Evolutionary conservation across 2,329 filamentous ascomycete genomes (phyloP).

Genomic region (Colletotrichum cordylinicola): DNA sequence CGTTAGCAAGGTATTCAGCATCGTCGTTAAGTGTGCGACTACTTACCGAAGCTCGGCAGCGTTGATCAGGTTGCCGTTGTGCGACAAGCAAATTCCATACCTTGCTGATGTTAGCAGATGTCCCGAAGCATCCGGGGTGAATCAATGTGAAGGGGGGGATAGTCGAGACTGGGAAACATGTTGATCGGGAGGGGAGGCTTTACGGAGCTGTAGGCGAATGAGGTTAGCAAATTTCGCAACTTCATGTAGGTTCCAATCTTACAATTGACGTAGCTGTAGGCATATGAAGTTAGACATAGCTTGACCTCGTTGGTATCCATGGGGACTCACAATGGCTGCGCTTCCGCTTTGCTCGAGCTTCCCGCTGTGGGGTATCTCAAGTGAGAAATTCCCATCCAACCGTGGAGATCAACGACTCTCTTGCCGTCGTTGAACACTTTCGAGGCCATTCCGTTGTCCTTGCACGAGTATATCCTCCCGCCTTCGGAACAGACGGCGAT

Average conservation of each 20-base stretch:
- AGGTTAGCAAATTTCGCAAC: not conserved
- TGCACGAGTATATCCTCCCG: conserved; percentile 86
- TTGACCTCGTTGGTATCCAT: not conserved
- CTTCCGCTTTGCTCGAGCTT: conserved; percentile 69
- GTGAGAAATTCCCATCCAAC: conserved; percentile 65
- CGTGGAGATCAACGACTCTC: conserved; percentile 29
- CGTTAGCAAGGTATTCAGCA: not conserved
- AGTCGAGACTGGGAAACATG: not conserved
- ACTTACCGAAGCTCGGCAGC: conserved; percentile 67
- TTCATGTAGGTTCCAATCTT: not conserved
- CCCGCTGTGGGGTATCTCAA: conserved; percentile 85
- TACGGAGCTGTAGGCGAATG: not conserved
- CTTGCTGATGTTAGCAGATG: not conserved
- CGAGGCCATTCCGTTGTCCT: conserved; percentile 87
- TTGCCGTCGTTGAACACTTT: conserved; percentile 85
- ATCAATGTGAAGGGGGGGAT: not conserved
- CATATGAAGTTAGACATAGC: not conserved
- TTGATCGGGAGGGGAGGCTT: not conserved
- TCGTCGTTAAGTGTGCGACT: not conserved
- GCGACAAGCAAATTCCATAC: conserved; percentile 49
- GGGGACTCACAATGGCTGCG: conserved; percentile 76
- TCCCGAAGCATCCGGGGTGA: not conserved
- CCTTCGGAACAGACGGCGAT: conserved; percentile 77
- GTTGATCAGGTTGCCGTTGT: conserved; percentile 91
- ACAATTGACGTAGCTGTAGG: not conserved